Evolutionary conservation across 192 early-diverging fungal species (phyloP).

Genomic region (Paraglomus brasilianum): DNA sequence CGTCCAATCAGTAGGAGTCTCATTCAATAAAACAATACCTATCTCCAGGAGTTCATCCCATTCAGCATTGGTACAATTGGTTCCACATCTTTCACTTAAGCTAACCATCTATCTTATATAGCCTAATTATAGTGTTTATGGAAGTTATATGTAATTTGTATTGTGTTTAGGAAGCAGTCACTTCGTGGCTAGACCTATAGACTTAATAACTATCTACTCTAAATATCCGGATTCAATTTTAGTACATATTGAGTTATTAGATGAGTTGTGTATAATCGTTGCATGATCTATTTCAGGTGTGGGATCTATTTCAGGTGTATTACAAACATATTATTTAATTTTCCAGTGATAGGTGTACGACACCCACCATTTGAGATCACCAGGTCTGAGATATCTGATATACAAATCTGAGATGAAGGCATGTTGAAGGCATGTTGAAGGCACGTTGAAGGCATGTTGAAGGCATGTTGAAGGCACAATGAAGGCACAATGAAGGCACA

Average conservation of each 20-base stretch:
- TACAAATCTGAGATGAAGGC: neutral
- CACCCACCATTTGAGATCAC: conserved; percentile 9
- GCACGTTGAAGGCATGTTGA: neutral
- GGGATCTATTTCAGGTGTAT: neutral
- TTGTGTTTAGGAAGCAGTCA: conserved; percentile 9
- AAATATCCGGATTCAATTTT: conserved; percentile 5
- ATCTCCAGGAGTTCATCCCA: conserved; percentile 22
- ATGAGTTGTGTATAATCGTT: conserved; percentile 19
- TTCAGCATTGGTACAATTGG: conserved; percentile 28
- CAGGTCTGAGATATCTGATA: conserved; percentile 2
- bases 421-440: conserved; percentile 5
- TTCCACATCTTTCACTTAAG: conserved; percentile 27
- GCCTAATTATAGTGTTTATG: conserved; percentile 28
- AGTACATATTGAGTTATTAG: no score
- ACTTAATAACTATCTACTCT: conserved; percentile 11
- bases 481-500: no score
- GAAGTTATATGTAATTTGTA: conserved; percentile 23
- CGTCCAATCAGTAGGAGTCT: conserved; percentile 15
- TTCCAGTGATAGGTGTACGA: conserved; percentile 11
- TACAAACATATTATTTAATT: conserved; percentile 18
- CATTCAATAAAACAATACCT: conserved; percentile 10
- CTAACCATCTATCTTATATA: conserved; percentile 29
- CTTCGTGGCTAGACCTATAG: conserved; percentile 22
- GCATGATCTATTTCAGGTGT: no score
- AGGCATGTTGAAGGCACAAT: no score